A percentile compares a stretch with the other conserved stretches of the same genome.
phyloP scores from a whole-genome alignment of 2,329 filamentous ascomycete genomes.

The Calonectria leucothoes region DNA sequence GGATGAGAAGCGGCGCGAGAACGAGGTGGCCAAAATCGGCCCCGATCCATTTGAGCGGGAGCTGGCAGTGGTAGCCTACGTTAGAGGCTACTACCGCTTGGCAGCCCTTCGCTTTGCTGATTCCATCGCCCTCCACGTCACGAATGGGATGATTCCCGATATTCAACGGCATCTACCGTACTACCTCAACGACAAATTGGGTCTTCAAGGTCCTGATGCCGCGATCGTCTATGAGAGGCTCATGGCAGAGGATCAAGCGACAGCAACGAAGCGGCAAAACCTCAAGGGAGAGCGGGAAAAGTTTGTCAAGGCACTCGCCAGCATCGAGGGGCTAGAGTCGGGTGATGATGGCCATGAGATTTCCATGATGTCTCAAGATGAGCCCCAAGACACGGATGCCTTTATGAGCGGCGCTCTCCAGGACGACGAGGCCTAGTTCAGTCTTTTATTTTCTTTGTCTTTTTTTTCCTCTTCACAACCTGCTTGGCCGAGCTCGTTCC shows the following conservation, averaged over 20 bases:
- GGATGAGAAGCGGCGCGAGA: slow-evolving; percentile 56
- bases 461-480: background rate
- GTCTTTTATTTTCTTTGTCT: background rate
- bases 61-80: slow-evolving; percentile 70
- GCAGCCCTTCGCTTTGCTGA: slow-evolving; percentile 75
- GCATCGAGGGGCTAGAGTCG: slow-evolving; percentile 57
- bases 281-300: slow-evolving; percentile 59
- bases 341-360: slow-evolving; percentile 40
- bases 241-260: slow-evolving; percentile 62
- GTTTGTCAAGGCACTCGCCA: slow-evolving; percentile 58
- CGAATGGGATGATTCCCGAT: slow-evolving; percentile 60
- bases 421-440: slow-evolving; percentile 29
- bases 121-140: slow-evolving; percentile 58
- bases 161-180: slow-evolving; percentile 53
- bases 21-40: slow-evolving; percentile 60
- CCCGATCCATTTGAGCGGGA: slow-evolving; percentile 70
- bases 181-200: slow-evolving; percentile 58
- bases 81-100: slow-evolving; percentile 77
- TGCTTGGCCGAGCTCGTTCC: background rate
- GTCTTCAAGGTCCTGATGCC: slow-evolving; percentile 48
- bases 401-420: slow-evolving; percentile 39
- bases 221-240: slow-evolving; percentile 51
- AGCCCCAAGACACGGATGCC: slow-evolving; percentile 18
- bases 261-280: slow-evolving; percentile 53
- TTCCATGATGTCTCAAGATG: slow-evolving; percentile 26